Evolutionary conservation across 2,329 filamentous ascomycete genomes (phyloP).

Genomic region (Aciculosporium take): DNA sequence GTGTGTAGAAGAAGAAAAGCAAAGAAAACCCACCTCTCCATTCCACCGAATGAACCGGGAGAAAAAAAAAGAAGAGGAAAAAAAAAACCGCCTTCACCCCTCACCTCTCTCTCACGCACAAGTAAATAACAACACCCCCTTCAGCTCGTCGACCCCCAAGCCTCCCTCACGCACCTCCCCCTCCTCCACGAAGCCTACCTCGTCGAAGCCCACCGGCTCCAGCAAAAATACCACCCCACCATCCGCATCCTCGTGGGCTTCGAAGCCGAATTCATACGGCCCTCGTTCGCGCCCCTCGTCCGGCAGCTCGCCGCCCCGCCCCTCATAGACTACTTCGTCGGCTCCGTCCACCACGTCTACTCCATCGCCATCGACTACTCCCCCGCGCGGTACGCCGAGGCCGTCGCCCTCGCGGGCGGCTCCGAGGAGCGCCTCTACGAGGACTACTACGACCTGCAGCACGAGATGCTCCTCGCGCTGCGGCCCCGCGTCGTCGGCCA

Average conservation of each 20-base stretch:
- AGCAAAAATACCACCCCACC: conserved; percentile 49
- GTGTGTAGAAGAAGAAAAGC: too few relatives aligned
- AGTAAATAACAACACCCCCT: too few relatives aligned
- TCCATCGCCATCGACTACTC: conserved; percentile 85
- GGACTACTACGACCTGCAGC: conserved; percentile 80
- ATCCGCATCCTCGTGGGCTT: conserved; percentile 81
- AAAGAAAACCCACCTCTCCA: not conserved
- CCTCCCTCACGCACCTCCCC: conserved; percentile 32
- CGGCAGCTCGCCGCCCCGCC: conserved; percentile 44
- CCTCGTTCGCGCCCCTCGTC: conserved; percentile 45
- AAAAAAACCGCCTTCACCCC: too few relatives aligned
- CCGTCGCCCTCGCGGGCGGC: conserved; percentile 24
- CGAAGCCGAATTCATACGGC: conserved; percentile 83
- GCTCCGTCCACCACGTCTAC: conserved; percentile 81
- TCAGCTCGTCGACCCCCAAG: conserved; percentile 35
- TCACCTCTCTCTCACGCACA: too few relatives aligned
- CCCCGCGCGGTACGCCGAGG: conserved; percentile 43
- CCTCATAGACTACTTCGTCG: conserved; percentile 76
- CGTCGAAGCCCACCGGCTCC: conserved; percentile 58
- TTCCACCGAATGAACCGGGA: too few relatives aligned
- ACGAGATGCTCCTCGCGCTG: conserved; percentile 60
- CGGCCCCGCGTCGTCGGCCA: conserved; percentile 74
- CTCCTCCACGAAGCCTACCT: conserved; percentile 59
- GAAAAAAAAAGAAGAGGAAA: too few relatives aligned
- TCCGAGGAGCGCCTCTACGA: conserved; percentile 60